Conservation (phyloP, 2,329 filamentous ascomycete genomes). For the Neonectria coccinea region DNA sequence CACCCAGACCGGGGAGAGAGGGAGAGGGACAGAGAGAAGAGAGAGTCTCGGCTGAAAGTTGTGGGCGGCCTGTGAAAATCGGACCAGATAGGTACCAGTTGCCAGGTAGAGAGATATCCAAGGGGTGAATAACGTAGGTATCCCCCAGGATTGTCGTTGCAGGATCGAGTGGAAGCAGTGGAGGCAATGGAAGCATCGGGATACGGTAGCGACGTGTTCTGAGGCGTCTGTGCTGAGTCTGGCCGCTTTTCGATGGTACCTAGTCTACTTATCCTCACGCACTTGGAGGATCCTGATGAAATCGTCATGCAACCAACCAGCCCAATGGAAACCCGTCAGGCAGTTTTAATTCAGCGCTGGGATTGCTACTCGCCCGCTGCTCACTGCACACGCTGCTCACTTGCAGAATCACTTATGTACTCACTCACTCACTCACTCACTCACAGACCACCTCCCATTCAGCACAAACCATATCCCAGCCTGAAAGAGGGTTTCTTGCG, state of each 20-base stretch:
- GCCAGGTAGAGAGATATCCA: slow-evolving; percentile 1
- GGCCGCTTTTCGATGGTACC: background rate
- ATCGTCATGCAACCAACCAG: slow-evolving; percentile 20
- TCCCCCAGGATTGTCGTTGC: slow-evolving; percentile 44
- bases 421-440: slow-evolving; percentile 6
- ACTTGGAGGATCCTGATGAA: background rate
- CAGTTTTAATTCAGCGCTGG: slow-evolving; percentile 11
- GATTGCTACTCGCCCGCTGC: slow-evolving; percentile 20
- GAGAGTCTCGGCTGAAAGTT: slow-evolving; percentile 1
- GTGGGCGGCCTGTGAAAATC: slow-evolving; percentile 6
- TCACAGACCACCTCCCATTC: slow-evolving; percentile 38
- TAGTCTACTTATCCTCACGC: no score
- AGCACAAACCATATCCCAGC: background rate
- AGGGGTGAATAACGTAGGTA: slow-evolving; percentile 15
- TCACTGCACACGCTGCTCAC: slow-evolving; percentile 10
- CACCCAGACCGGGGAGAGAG: background rate
- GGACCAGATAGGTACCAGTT: background rate
- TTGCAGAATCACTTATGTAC: slow-evolving; percentile 18
- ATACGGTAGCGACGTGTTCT: slow-evolving; percentile 14
- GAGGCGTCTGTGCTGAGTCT: slow-evolving; percentile 19
- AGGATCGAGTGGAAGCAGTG: slow-evolving; percentile 23
- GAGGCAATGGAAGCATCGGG: slow-evolving; percentile 27
- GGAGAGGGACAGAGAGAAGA: no score
- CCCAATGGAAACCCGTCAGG: slow-evolving; percentile 38
- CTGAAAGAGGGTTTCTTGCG: background rate